Evolutionary conservation across 768 basidiomycete species (phyloP).

Genomic region (Mycena latifolia): DNA sequence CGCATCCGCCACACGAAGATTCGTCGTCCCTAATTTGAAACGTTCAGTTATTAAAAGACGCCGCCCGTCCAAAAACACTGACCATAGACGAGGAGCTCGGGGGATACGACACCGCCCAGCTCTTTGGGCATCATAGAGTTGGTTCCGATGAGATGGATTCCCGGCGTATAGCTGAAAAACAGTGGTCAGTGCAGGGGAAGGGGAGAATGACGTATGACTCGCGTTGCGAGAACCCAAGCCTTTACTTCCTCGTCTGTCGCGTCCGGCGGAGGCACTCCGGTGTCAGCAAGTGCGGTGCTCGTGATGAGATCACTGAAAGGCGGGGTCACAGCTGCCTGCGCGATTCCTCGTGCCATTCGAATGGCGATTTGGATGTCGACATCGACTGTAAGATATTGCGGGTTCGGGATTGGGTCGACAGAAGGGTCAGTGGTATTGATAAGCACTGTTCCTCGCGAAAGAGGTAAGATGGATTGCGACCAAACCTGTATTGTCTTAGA

Average conservation of each 20-base stretch:
- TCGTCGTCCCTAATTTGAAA: conserved; percentile 26
- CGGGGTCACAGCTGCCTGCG: conserved; percentile 25
- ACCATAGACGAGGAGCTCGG: conserved; percentile 29
- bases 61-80: too few species aligned
- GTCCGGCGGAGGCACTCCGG: conserved; percentile 20
- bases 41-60: too few species aligned
- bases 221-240: conserved; percentile 30
- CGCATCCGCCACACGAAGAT: conserved; percentile 44
- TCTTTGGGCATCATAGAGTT: conserved; percentile 36
- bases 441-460: conserved; percentile 30
- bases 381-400: conserved; percentile 27
- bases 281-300: conserved; percentile 7
- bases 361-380: conserved; percentile 25
- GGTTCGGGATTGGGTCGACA: conserved; percentile 18
- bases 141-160: conserved; percentile 31
- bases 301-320: conserved; percentile 32
- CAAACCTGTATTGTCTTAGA: background rate
- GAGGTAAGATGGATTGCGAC: conserved; percentile 30
- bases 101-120: conserved; percentile 35
- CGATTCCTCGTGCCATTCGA: conserved; percentile 27
- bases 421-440: conserved; percentile 33
- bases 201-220: background rate
- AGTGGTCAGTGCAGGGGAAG: background rate
- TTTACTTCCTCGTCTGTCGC: conserved; percentile 31
- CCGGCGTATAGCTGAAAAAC: conserved; percentile 22